Conservation (phyloP, 495 filamentous ascomycete species). For the Lentithecium fluviatile region DNA sequence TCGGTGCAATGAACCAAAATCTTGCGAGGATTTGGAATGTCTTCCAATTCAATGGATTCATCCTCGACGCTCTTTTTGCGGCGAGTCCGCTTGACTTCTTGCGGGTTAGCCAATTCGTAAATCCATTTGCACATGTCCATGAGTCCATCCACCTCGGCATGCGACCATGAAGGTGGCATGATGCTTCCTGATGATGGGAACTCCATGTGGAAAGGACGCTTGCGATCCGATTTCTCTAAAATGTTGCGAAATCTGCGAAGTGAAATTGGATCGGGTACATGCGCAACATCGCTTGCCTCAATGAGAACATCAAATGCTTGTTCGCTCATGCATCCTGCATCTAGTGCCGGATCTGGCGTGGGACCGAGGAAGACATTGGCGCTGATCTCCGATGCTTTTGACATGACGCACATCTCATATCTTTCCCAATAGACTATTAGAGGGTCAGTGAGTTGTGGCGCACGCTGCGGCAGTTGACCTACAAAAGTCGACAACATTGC, state of each 20-base stretch:
- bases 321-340: conserved; percentile 34
- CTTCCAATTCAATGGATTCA: conserved; percentile 47
- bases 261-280: conserved; percentile 55
- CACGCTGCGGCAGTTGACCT: conserved; percentile 36
- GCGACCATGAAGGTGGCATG: conserved; percentile 74
- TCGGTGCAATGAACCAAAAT: conserved; percentile 91
- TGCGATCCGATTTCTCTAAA: conserved; percentile 41
- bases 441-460: neutral
- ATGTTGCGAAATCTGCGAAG: conserved; percentile 60
- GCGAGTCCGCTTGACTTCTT: conserved; percentile 42
- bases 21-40: conserved; percentile 42
- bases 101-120: conserved; percentile 67
- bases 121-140: conserved; percentile 88
- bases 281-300: conserved; percentile 81
- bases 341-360: conserved; percentile 66
- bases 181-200: conserved; percentile 94
- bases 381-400: conserved; percentile 80
- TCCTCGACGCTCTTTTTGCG: conserved; percentile 37
- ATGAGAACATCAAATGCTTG: conserved; percentile 68
- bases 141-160: conserved; percentile 76
- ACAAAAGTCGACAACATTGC: conserved; percentile 85
- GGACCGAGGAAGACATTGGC: conserved; percentile 88
- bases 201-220: conserved; percentile 61
- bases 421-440: conserved; percentile 74
- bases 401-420: conserved; percentile 90